Evolutionary conservation across 106 monocot species (phyloP), one percentile per base, ranked within the genome.

Genomic region (Vanilla planifolia): DNA sequence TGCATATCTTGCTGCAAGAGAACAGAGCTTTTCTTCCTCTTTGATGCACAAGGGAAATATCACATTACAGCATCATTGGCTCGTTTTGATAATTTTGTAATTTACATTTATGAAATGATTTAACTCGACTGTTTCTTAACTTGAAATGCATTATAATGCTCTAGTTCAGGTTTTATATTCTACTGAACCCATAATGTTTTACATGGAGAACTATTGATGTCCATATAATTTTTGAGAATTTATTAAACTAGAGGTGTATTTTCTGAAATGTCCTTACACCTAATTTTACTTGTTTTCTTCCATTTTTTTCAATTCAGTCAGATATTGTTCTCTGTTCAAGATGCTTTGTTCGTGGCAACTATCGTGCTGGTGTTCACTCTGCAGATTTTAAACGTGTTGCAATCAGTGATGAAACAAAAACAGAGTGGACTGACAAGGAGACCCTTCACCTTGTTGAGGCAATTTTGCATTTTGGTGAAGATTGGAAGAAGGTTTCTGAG

Each of bases 401-500:
- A 70, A 70, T 87, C 40, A 70, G 65, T 51, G 92, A 88, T 64
- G 86, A 84, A 23, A 56, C 58, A 34, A 91, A 65, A 67, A 53
- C 79, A 25, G 91, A 98, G n/a, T 98, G 96, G 96, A 87, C 77
- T n/a, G 96, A 98, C 61, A 98, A 98, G 47, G 96, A 98, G 55
- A 88, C 80, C 16, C 85, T 98, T 59, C 96, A 88, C 59, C 84
- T 98, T 19, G 81, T 98, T 52, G 96, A 98, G 63, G 91, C 91
- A 5, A 34, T 98, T 35, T 73, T 79, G 32, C 87, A 91, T 33
- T 82, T 79, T 70, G 87, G 81, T 33, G 96, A 91, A 66, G 96
- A 98, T 63, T 98, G 96, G 96, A 91, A 85, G 66, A 98, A 79
- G 66, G 96, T 98, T 29, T 75, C 81, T 15, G 84, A 90, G 24